Evolutionary conservation across 176 grass and related monocot genomes (phyloP).

Genomic region (Oropetium thomaeum): DNA sequence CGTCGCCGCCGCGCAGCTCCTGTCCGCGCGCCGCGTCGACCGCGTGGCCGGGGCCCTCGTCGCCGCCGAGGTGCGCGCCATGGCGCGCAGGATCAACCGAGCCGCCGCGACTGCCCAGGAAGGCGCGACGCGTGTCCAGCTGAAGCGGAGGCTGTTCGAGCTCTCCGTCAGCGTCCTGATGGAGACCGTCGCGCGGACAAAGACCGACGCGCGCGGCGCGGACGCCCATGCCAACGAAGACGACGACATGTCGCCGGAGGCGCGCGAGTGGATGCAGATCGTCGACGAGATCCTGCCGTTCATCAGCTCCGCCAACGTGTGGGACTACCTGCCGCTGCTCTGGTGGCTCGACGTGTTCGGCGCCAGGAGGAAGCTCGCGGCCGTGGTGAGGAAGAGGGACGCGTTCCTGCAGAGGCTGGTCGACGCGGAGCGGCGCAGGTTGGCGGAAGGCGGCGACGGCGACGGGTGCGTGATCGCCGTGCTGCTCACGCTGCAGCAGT

Average conservation of each 20-base stretch:
- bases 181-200: slow-evolving; percentile 43
- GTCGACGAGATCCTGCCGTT: slow-evolving; percentile 21
- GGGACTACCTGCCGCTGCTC: slow-evolving; percentile 56
- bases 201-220: no score
- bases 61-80: slow-evolving; percentile 14
- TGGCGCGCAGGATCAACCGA: slow-evolving; percentile 21
- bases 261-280: slow-evolving; percentile 15
- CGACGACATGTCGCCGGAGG: slow-evolving; percentile 38
- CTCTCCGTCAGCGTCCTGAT: slow-evolving; percentile 36
- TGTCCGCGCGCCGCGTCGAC: slow-evolving; percentile 41
- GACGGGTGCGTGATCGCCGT: slow-evolving; percentile 41
- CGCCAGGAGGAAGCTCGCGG: slow-evolving; percentile 26
- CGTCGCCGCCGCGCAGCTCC: slow-evolving; percentile 44
- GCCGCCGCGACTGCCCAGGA: neutral
- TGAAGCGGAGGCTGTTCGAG: slow-evolving; percentile 54
- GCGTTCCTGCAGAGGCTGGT: slow-evolving; percentile 42
- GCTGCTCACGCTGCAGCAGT: slow-evolving; percentile 38
- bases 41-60: slow-evolving; percentile 2
- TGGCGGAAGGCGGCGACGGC: neutral
- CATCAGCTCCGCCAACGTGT: slow-evolving; percentile 17
- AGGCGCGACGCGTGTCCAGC: slow-evolving; percentile 14
- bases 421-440: slow-evolving; percentile 30
- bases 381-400: slow-evolving; percentile 24
- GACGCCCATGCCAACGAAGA: no score
- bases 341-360: slow-evolving; percentile 43